phyloP scores from a whole-genome alignment of 805 yeast genomes.

The Wickerhamiella parazyma region DNA sequence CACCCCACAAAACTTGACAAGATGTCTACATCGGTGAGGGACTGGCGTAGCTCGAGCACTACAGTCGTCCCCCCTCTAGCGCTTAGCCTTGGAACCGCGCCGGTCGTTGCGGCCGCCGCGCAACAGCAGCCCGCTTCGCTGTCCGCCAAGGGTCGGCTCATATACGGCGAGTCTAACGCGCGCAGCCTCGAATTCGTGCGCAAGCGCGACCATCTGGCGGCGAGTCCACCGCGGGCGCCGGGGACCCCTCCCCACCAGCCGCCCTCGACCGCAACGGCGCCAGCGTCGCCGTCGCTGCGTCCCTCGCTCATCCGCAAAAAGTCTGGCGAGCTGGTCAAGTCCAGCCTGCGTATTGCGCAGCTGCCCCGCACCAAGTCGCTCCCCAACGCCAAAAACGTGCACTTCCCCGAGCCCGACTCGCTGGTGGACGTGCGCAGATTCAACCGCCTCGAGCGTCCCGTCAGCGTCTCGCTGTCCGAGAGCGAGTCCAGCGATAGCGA shows the following conservation, averaged over 20 bases:
- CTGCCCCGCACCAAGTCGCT: slow-evolving; percentile 27
- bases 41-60: slow-evolving; percentile 4
- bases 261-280: slow-evolving; percentile 3
- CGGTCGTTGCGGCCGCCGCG: no score
- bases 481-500: slow-evolving; percentile 45
- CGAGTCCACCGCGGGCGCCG: background rate
- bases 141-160: background rate
- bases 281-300: slow-evolving; percentile 1
- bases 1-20: background rate
- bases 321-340: slow-evolving; percentile 74
- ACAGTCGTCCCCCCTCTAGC: slow-evolving; percentile 2
- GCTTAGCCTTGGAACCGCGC: background rate
- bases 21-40: slow-evolving; percentile 5
- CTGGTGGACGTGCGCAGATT: slow-evolving; percentile 53
- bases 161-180: slow-evolving; percentile 4
- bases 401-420: slow-evolving; percentile 45
- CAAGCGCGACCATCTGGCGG: background rate
- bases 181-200: slow-evolving; percentile 9
- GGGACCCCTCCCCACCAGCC: background rate
- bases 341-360: slow-evolving; percentile 42
- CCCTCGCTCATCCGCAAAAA: slow-evolving; percentile 57
- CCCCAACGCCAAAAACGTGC: slow-evolving; percentile 47
- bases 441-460: slow-evolving; percentile 58
- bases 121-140: no score
- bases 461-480: slow-evolving; percentile 39